Evolutionary conservation across 257 asterid species (phyloP).

Genomic region (Solanum paucissectum): DNA sequence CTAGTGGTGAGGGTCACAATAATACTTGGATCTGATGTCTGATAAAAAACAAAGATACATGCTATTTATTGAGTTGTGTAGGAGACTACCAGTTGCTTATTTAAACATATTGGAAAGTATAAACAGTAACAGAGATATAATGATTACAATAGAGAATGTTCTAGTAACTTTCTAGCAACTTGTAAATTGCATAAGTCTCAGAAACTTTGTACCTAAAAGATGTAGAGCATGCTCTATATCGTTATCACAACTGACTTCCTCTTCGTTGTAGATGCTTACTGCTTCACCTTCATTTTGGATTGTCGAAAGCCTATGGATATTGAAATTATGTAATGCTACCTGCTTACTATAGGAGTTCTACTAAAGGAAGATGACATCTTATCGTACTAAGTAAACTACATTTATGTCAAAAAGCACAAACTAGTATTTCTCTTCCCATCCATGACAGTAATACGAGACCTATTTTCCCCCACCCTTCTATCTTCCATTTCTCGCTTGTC

Average conservation of each 20-base stretch:
- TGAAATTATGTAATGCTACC: neutral
- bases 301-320: neutral
- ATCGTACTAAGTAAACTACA: neutral
- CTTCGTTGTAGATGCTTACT: neutral
- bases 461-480: neutral
- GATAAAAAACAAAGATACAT: neutral
- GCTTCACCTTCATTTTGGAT: neutral
- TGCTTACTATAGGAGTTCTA: neutral
- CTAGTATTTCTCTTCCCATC: neutral
- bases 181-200: neutral
- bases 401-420: neutral
- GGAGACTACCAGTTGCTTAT: neutral
- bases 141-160: neutral
- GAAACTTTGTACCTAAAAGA: neutral
- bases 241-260: neutral
- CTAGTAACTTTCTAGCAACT: neutral
- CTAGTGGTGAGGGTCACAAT: neutral
- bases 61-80: neutral
- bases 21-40: neutral
- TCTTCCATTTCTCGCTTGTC: neutral
- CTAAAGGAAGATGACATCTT: neutral
- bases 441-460: neutral
- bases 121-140: neutral
- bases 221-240: neutral
- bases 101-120: neutral